Percentiles rank a stretch among this genome's conserved stretches.
Conservation (phyloP, 2,329 filamentous ascomycete genomes). For the Phaeomoniella chlamydospora region DNA sequence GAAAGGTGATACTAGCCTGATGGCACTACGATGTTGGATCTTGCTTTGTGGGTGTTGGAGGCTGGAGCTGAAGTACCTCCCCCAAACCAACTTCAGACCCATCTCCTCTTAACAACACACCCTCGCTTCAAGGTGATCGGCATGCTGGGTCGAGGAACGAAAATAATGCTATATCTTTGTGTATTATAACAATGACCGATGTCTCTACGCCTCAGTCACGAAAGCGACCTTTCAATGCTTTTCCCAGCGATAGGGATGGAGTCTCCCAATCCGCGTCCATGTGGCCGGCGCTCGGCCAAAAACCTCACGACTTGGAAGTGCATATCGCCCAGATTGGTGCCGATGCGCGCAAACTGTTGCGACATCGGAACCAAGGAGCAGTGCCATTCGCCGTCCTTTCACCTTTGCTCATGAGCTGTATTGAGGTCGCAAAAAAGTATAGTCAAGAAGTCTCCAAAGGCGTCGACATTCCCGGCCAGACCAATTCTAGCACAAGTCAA, state of each 20-base stretch:
- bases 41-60: too few relatives aligned
- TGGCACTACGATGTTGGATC: too few relatives aligned
- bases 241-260: background rate
- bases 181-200: background rate
- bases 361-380: background rate
- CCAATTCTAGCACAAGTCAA: background rate
- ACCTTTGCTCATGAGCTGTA: background rate
- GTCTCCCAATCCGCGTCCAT: background rate
- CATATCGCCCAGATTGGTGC: background rate
- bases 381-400: background rate
- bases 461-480: background rate
- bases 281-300: background rate
- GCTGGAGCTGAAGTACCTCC: too few relatives aligned
- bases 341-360: background rate
- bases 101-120: too few relatives aligned
- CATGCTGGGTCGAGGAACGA: too few relatives aligned
- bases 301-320: background rate
- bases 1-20: too few relatives aligned
- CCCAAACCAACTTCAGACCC: too few relatives aligned
- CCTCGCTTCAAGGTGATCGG: too few relatives aligned
- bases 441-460: background rate
- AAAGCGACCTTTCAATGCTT: background rate
- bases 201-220: background rate
- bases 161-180: too few relatives aligned
- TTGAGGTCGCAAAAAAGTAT: background rate